Evolutionary conservation across 2,329 filamentous ascomycete species (phyloP), one percentile per base, ranked within the genome.

Genomic region (Botryotinia calthae): DNA sequence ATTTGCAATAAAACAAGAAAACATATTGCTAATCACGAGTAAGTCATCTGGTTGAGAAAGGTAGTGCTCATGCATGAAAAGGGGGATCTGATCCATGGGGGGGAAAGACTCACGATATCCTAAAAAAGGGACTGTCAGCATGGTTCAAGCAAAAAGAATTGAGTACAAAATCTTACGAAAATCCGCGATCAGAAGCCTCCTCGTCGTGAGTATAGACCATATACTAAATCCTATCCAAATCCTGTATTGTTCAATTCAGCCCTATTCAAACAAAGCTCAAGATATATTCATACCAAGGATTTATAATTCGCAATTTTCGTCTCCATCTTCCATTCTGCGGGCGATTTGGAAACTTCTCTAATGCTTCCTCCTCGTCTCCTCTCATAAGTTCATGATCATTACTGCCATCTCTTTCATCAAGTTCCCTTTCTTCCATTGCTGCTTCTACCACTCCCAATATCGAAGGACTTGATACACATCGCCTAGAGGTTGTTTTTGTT

Each of bases 1-100:
- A 78, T 51, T 51, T 80, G 78, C 42, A 77, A 42, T 31, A 79
- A 72, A 10, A 78, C 63, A 18, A 77, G 56, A 62, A 76, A 78
- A 72, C 77, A 79, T 37, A 79, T 75, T 68, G 79, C 78, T 79
- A 51, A 77, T 72, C 74, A 76, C 73, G 77, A 69, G 75, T 76
- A 77, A 63, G 56, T 40, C 22, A 40, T n/a, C 28, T 59, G 51
- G 63, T 70, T n/a, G 6, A 4, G 28, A 56, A 10, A 8, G 16
- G 22, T 22, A 54, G 16, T 56, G 20, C 14, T 25, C 20, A 10
- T 4, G 12, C 25, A 54, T 42, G 14, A 9, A 58, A 63, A 12
- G 12, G 40, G 40, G 12, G 31, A n/a, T n/a, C 14, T 51, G 28
- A 9, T 12, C 48, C 20, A 37, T 9, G n/a, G 12, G 28, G 20